phyloP scores from a whole-genome alignment of 768 basidiomycete species.

The Russula abietina region DNA sequence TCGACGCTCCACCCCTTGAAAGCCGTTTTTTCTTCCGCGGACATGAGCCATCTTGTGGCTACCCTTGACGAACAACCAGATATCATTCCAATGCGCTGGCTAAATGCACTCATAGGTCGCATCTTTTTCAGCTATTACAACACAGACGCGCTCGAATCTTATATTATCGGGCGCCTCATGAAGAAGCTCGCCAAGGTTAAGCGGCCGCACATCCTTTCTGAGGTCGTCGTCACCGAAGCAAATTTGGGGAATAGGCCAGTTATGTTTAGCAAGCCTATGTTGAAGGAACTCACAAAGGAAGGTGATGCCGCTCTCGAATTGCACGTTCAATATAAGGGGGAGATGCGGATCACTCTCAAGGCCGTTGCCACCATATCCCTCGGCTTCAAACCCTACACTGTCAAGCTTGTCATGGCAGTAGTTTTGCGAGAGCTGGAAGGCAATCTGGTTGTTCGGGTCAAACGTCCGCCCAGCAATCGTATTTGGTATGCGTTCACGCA shows the following conservation, averaged over 20 bases:
- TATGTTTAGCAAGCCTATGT: constrained; percentile 92
- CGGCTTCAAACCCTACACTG: constrained; percentile 84
- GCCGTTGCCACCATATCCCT: constrained; percentile 84
- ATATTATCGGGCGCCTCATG: constrained; percentile 84
- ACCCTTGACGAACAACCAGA: constrained; percentile 92
- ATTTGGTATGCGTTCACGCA: constrained; percentile 96
- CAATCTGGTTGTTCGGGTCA: constrained; percentile 82
- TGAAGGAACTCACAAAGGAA: constrained; percentile 92
- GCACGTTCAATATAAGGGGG: constrained; percentile 77
- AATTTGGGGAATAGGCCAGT: constrained; percentile 81
- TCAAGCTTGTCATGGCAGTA: constrained; percentile 84
- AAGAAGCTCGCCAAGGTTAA: constrained; percentile 92
- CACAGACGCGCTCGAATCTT: constrained; percentile 73
- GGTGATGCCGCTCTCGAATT: constrained; percentile 90
- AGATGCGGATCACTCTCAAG: constrained; percentile 83
- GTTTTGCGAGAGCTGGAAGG: constrained; percentile 89
- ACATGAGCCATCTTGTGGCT: constrained; percentile 79
- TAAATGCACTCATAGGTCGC: constrained; percentile 90
- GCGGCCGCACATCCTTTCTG: constrained; percentile 77
- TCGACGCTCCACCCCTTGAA: constrained; percentile 55
- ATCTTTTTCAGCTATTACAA: constrained; percentile 89
- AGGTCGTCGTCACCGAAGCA: constrained; percentile 83
- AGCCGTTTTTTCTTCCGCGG: constrained; percentile 61
- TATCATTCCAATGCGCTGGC: constrained; percentile 95
- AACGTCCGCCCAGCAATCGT: constrained; percentile 91